Conservation (phyloP, 352 stramenopile genomes). For the Globisporangium megalacanthum region DNA sequence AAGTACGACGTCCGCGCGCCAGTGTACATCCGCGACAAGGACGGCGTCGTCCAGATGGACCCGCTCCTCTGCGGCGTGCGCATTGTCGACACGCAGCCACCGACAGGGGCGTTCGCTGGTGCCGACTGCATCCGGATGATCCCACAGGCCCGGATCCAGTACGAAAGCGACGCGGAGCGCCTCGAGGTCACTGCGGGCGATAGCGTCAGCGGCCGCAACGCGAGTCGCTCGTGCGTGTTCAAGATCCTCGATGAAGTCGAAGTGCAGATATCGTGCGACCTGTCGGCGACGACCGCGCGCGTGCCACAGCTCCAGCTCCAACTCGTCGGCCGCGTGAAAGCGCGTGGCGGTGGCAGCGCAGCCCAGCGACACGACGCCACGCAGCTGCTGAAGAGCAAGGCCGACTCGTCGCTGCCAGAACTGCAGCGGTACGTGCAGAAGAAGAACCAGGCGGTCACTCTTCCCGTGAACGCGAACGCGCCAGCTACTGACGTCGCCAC, state of each 20-base stretch:
- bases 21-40: constrained; percentile 88
- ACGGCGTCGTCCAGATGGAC: constrained; percentile 82
- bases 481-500: not conserved
- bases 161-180: constrained; percentile 21
- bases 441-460: constrained; percentile 17
- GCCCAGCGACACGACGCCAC: constrained; percentile 15
- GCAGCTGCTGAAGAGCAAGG: constrained; percentile 25
- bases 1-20: constrained; percentile 89
- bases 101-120: constrained; percentile 55
- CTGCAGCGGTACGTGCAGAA: constrained; percentile 66
- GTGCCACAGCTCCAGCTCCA: constrained; percentile 71
- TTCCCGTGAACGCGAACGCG: not conserved
- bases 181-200: constrained; percentile 26
- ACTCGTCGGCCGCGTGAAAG: constrained; percentile 52
- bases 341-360: constrained; percentile 13
- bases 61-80: constrained; percentile 63
- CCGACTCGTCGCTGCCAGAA: constrained; percentile 41
- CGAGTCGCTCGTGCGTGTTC: constrained; percentile 34
- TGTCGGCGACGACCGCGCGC: constrained; percentile 57
- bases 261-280: constrained; percentile 76
- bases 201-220: not conserved
- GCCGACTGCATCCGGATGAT: constrained; percentile 59
- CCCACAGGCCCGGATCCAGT: constrained; percentile 36
- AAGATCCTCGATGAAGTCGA: constrained; percentile 69
- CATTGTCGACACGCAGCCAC: constrained; percentile 50